These are phyloP conservation scores for Coemansia biformis DNA, from an alignment of 192 early-diverging fungal species.

Conservation along the genomic window DNA sequence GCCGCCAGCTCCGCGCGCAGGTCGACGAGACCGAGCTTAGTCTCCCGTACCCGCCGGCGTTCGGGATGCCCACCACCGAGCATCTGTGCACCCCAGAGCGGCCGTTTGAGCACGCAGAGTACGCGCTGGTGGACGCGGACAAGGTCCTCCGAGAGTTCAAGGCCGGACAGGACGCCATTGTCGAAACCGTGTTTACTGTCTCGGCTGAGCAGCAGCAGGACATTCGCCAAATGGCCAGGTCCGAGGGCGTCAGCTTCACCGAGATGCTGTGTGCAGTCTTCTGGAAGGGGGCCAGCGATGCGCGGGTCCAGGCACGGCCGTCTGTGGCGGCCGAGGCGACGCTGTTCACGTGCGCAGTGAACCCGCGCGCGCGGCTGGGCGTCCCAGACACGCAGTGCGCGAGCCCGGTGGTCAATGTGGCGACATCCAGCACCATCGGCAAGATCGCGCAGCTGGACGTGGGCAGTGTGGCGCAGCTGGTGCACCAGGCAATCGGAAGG, in stretches of 20 bases:
- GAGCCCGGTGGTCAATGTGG: conserved; percentile 35
- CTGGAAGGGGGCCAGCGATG: conserved; percentile 30
- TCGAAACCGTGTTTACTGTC: conserved; percentile 17
- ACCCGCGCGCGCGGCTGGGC: conserved; percentile 21
- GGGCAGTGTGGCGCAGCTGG: conserved; percentile 18
- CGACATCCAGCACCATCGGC: conserved; percentile 8
- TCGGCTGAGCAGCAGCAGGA: conserved; percentile 25
- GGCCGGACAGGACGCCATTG: conserved; percentile 13
- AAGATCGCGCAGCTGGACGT: conserved; percentile 21
- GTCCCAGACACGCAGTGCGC: conserved; percentile 24
- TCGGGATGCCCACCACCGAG: conserved; percentile 26
- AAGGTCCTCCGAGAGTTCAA: conserved; percentile 20
- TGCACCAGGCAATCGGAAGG: conserved; percentile 14
- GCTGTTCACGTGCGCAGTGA: conserved; percentile 42
- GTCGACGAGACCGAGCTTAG: not conserved
- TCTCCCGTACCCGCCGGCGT: conserved; percentile 32
- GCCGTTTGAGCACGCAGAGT: conserved; percentile 34
- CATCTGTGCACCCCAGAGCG: conserved; percentile 7
- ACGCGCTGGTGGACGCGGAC: conserved; percentile 18
- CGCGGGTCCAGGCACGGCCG: conserved; percentile 18
- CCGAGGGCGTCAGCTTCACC: conserved; percentile 23
- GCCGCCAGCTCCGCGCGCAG: conserved; percentile 9
- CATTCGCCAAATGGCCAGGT: conserved; percentile 23
- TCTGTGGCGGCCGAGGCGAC: conserved; percentile 7
- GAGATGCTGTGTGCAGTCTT: conserved; percentile 36